Conservation (phyloP, 805 yeast species). For the Kregervanrija delftensis region DNA sequence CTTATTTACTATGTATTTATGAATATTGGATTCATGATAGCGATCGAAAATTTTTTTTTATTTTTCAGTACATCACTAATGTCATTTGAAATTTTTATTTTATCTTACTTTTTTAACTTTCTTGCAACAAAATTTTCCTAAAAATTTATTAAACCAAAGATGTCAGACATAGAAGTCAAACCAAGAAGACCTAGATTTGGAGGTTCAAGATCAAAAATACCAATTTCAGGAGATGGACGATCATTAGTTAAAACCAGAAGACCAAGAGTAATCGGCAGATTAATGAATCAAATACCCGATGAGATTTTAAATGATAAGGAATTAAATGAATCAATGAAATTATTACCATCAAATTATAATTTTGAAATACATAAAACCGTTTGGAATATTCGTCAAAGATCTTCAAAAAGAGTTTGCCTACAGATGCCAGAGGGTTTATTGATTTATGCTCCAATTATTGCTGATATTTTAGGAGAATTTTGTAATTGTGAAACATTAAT, state of each 20-base stretch:
- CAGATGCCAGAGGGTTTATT: slow-evolving; percentile 97
- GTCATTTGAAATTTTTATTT: no score
- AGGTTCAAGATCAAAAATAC: slow-evolving; percentile 15
- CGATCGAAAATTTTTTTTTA: no score
- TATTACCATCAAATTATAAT: slow-evolving; percentile 86
- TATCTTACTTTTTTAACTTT: no score
- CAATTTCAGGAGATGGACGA: neutral
- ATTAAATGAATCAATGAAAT: slow-evolving; percentile 72
- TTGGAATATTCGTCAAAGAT: slow-evolving; percentile 77
- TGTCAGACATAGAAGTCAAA: slow-evolving; percentile 7
- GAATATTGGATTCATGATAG: no score
- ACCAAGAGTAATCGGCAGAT: slow-evolving; percentile 42
- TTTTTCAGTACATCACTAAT: no score
- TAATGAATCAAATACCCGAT: slow-evolving; percentile 81
- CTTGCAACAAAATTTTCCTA: no score
- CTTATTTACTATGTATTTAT: no score
- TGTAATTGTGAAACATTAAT: slow-evolving; percentile 81
- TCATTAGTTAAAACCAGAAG: slow-evolving; percentile 14
- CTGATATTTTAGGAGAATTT: slow-evolving; percentile 89
- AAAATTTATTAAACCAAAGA: neutral
- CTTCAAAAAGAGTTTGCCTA: slow-evolving; percentile 78
- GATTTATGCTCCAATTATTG: slow-evolving; percentile 79
- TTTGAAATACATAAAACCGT: slow-evolving; percentile 94
- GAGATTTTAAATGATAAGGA: slow-evolving; percentile 77
- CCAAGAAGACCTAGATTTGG: slow-evolving; percentile 23